phyloP scores from a whole-genome alignment of 148 eudicot genomes.

The Nepenthes mirabilis region DNA sequence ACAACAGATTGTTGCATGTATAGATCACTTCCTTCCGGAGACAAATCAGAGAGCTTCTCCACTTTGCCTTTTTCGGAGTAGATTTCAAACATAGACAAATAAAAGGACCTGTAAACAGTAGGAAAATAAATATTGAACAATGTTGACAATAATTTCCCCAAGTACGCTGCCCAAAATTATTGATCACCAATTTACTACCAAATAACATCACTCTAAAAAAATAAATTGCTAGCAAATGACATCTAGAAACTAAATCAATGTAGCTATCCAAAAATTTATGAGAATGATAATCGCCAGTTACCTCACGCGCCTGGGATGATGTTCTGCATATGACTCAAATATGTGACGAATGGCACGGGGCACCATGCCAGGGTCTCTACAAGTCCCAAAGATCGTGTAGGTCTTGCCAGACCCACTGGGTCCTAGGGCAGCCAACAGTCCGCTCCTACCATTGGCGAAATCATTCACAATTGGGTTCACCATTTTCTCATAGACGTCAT shows the following conservation, averaged over 20 bases:
- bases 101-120: constrained; percentile 39
- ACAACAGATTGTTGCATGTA: constrained; percentile 56
- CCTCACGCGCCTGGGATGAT: constrained; percentile 20
- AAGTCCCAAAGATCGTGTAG: constrained; percentile 67
- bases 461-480: constrained; percentile 66
- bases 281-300: constrained; percentile 3
- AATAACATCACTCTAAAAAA: too few relatives aligned
- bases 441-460: constrained; percentile 55
- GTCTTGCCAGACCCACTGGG: constrained; percentile 98
- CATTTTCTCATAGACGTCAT: constrained; percentile 56
- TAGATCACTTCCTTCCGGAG: constrained; percentile 46
- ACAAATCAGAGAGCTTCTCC: constrained; percentile 59
- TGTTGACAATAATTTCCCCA: too few relatives aligned
- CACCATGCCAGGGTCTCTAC: constrained; percentile 78
- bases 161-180: too few relatives aligned
- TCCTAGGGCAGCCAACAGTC: constrained; percentile 80
- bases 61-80: constrained; percentile 56
- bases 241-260: too few relatives aligned
- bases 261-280: neutral
- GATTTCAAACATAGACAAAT: constrained; percentile 71
- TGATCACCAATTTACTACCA: too few relatives aligned
- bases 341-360: constrained; percentile 62
- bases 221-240: too few relatives aligned
- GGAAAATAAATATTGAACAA: neutral
- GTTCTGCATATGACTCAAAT: constrained; percentile 16